Evolutionary conservation across 805 yeast species (phyloP).

Genomic region (Candida easanensis): DNA sequence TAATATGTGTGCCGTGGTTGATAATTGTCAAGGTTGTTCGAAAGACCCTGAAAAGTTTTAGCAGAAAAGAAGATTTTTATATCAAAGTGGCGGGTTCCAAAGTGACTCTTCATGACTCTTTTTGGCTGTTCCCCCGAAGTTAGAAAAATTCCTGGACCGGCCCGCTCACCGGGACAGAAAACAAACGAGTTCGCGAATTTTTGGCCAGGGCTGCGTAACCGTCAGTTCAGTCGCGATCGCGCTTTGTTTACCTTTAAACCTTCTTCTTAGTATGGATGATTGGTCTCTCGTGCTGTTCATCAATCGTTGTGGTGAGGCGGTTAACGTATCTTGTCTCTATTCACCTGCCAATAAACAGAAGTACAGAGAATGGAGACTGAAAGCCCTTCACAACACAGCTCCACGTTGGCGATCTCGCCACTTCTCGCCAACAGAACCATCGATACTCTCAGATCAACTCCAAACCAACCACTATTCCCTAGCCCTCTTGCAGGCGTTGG

Average conservation of each 20-base stretch:
- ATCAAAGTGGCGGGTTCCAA: neutral
- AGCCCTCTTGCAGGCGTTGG: slow-evolving; percentile 33
- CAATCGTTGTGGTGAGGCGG: too few relatives aligned
- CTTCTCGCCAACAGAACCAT: slow-evolving; percentile 36
- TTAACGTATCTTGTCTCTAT: too few relatives aligned
- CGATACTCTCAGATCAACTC: slow-evolving; percentile 45
- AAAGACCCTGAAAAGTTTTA: too few relatives aligned
- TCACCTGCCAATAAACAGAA: neutral
- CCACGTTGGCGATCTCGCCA: slow-evolving; percentile 74
- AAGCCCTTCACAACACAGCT: slow-evolving; percentile 59
- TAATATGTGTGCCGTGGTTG: too few relatives aligned
- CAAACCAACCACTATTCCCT: slow-evolving; percentile 39
- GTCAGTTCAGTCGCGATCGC: neutral
- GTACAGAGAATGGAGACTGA: slow-evolving; percentile 7
- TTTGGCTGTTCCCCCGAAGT: slow-evolving; percentile 1
- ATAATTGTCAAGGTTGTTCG: too few relatives aligned
- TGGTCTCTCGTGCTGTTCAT: neutral
- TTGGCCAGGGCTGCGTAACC: slow-evolving; percentile 1
- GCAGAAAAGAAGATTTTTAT: neutral
- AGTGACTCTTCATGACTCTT: slow-evolving; percentile 2
- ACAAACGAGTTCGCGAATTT: neutral
- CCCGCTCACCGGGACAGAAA: neutral
- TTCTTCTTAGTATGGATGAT: neutral
- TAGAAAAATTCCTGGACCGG: neutral
- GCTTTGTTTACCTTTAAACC: slow-evolving; percentile 4